Evolutionary conservation across 495 filamentous ascomycete genomes (phyloP), one percentile per base, ranked within the genome.

Genomic region (Niebla homalea): DNA sequence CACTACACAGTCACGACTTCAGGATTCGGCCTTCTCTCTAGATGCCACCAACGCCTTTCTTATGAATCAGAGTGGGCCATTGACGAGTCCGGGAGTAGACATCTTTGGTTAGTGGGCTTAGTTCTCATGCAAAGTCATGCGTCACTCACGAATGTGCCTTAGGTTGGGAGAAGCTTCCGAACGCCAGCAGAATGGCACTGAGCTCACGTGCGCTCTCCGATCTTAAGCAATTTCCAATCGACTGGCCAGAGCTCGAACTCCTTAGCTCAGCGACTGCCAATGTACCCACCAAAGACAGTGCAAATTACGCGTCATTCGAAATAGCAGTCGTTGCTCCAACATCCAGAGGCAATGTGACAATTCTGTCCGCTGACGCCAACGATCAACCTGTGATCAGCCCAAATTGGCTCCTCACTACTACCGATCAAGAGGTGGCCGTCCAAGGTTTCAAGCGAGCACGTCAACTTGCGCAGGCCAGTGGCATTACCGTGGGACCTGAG

Each of bases 361-460:
- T 58, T 36, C 32, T n/a, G 23, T 43, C 48, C 2, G 14, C 52
- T 0, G 21, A 51, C 47, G 48, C 16, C 0, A 15, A 0, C 12
- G 22, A 35, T 16, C 41, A 43, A 10, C 53, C 53, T 1, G 3
- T 49, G 2, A 36, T 56, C n/a, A 46, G 25, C 29, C 69, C 70
- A 0, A 70, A 71, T 53, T 81, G 70, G 68, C 67, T 84, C 0
- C 64, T 57, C 14, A 16, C 26, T 6, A 5, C 1, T 2, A 38
- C 40, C 0, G 55, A 57, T 32, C 56, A 64, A 20, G 73, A 76
- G 39, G 58, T 81, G 11, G 64, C 69, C 0, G 51, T 85, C 25
- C 71, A 70, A 0, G 72, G 62, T 7, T 76, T 76, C 65, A 75
- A 74, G 60, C 71, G 78, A 8, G 59, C 64, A 2, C 72, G 80